Conservation (phyloP, 2,329 filamentous ascomycete genomes). For the Neocucurbitaria cava region DNA sequence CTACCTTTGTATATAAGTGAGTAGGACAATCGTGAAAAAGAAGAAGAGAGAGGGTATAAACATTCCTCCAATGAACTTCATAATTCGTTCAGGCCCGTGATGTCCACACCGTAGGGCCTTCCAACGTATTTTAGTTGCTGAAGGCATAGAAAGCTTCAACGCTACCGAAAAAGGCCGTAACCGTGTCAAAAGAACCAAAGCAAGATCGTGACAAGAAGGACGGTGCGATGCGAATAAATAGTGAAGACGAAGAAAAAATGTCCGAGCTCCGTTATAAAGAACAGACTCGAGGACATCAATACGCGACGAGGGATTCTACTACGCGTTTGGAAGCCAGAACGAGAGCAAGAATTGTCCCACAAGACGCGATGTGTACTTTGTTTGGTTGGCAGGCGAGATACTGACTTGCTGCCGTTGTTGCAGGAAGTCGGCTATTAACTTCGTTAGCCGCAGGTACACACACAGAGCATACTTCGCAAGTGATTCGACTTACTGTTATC, state of each 20-base stretch:
- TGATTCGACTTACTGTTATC: conserved; percentile 51
- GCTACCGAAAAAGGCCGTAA: background rate
- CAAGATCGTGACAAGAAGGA: background rate
- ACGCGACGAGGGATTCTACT: background rate
- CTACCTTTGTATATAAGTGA: no score
- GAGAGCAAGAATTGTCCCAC: conserved; percentile 52
- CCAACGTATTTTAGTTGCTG: background rate
- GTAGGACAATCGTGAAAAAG: background rate
- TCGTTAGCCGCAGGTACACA: conserved; percentile 18
- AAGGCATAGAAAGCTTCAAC: background rate
- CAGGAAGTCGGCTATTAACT: conserved; percentile 48
- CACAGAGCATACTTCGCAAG: background rate
- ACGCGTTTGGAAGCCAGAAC: conserved; percentile 38
- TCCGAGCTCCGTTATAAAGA: background rate
- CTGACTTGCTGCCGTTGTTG: conserved; percentile 45
- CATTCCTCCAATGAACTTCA: background rate
- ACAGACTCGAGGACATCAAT: background rate
- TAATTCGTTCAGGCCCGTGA: background rate
- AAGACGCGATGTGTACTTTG: conserved; percentile 52
- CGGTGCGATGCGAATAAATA: background rate
- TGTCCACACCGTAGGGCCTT: background rate
- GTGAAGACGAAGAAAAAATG: background rate
- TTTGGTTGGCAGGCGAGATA: conserved; percentile 48
- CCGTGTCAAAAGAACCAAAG: background rate
- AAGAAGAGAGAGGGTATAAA: background rate